These are phyloP conservation scores for Cokeromyces recurvatus DNA, from an alignment of 371 early-diverging fungal genomes.

Conservation along the genomic window DNA sequence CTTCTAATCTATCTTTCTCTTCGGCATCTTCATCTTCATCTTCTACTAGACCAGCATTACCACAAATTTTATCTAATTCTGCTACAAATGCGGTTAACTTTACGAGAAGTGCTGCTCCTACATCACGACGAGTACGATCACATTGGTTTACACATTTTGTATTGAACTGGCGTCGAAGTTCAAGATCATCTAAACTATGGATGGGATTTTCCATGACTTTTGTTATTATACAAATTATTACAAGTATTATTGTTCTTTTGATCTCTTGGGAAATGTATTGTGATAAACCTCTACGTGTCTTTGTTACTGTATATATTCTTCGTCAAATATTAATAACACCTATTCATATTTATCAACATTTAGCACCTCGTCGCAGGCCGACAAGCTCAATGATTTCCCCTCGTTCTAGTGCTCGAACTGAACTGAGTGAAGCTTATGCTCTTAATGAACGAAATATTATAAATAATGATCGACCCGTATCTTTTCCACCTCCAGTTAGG, in stretches of 20 bases:
- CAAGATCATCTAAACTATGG: constrained; percentile 35
- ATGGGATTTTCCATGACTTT: constrained; percentile 34
- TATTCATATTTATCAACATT: constrained; percentile 37
- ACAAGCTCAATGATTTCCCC: constrained; percentile 5
- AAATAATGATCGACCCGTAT: constrained; percentile 8
- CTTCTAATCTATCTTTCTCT: constrained; percentile 32
- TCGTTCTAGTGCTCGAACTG: constrained; percentile 18
- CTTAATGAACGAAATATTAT: constrained; percentile 27
- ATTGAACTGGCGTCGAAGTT: constrained; percentile 43
- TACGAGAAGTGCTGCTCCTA: constrained; percentile 38
- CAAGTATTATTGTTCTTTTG: constrained; percentile 30
- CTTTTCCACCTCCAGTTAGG: constrained; percentile 21
- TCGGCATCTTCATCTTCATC: constrained; percentile 38
- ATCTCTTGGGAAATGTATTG: constrained; percentile 46
- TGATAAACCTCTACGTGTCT: constrained; percentile 42
- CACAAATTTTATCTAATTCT: constrained; percentile 38
- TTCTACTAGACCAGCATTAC: constrained; percentile 42
- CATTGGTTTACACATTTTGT: constrained; percentile 48
- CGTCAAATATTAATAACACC: constrained; percentile 38
- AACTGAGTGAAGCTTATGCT: constrained; percentile 32
- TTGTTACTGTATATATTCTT: constrained; percentile 39
- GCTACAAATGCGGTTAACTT: constrained; percentile 44
- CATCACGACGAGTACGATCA: constrained; percentile 42
- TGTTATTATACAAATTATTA: constrained; percentile 30
- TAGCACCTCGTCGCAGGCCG: constrained; percentile 33